phyloP scores from a whole-genome alignment of 2,329 filamentous ascomycete genomes.

The Rhinocladiella mackenziei region DNA sequence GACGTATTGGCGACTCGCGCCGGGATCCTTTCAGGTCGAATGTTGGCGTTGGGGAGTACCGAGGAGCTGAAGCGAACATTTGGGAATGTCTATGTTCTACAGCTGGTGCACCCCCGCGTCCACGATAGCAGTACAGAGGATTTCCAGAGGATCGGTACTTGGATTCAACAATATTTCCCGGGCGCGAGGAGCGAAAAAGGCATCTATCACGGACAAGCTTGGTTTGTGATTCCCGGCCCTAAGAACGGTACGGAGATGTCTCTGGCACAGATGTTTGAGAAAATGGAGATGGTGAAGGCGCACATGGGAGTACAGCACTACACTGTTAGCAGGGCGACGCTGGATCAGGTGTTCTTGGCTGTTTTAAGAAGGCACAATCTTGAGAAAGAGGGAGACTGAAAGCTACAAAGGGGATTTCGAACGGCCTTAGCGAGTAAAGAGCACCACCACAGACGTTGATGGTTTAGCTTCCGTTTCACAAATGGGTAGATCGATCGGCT shows the following conservation, averaged over 20 bases:
- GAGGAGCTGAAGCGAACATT: slow-evolving; percentile 69
- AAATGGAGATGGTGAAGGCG: slow-evolving; percentile 68
- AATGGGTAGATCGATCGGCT: too few species aligned
- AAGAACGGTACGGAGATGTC: slow-evolving; percentile 9
- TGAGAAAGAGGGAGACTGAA: slow-evolving; percentile 68
- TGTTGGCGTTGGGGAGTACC: slow-evolving; percentile 78
- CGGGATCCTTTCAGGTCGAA: slow-evolving; percentile 78
- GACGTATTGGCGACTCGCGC: slow-evolving; percentile 79
- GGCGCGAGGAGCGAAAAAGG: slow-evolving; percentile 63
- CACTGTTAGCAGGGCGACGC: slow-evolving; percentile 76
- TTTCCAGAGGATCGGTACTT: slow-evolving; percentile 62
- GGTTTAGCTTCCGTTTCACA: too few species aligned
- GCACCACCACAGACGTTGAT: too few species aligned
- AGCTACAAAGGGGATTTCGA: too few species aligned
- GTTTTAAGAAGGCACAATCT: slow-evolving; percentile 80
- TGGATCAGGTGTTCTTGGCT: slow-evolving; percentile 85
- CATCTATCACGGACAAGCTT: too few species aligned
- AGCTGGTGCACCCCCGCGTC: slow-evolving; percentile 70
- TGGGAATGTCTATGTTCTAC: slow-evolving; percentile 74
- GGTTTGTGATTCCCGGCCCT: too few species aligned
- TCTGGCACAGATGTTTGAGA: slow-evolving; percentile 65
- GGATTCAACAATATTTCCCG: slow-evolving; percentile 61
- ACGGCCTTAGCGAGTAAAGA: too few species aligned
- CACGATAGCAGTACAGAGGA: slow-evolving; percentile 68
- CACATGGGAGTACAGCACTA: slow-evolving; percentile 75